A percentile compares a stretch with the other conserved stretches of the same genome.
Conservation (phyloP, 2,329 filamentous ascomycete genomes). For the Fusarium sp. region DNA sequence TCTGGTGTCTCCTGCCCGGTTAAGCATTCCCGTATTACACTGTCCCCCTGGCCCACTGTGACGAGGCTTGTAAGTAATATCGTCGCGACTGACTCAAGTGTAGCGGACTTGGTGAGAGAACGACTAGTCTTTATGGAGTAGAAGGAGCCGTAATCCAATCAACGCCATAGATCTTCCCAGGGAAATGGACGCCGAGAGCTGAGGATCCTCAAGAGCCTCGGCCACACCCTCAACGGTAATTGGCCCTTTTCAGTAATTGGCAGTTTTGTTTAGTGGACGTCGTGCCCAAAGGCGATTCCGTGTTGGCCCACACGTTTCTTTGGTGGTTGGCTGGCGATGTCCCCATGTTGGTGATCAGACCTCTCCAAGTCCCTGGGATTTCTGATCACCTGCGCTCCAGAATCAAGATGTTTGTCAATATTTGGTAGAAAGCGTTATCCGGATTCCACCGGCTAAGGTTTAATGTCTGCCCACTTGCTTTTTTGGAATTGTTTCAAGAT, state of each 20-base stretch:
- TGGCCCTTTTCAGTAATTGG: constrained; percentile 11
- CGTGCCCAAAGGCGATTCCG: background rate
- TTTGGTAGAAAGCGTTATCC: background rate
- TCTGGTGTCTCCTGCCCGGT: background rate
- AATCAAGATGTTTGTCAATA: background rate
- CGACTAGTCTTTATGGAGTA: background rate
- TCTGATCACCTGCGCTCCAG: background rate
- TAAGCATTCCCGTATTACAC: constrained; percentile 12
- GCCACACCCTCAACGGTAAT: constrained; percentile 4
- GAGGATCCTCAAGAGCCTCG: constrained; percentile 1
- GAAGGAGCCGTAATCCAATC: constrained; percentile 7
- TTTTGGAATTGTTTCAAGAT: background rate
- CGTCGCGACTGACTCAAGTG: constrained; percentile 32
- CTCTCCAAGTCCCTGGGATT: background rate
- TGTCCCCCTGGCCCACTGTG: background rate
- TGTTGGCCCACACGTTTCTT: constrained; percentile 1
- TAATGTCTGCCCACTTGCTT: background rate
- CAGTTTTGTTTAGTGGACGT: background rate
- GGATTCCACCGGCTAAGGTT: background rate
- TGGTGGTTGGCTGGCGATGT: background rate
- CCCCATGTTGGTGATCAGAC: constrained; percentile 19
- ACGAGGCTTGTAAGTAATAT: constrained; percentile 10
- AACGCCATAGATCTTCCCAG: constrained; percentile 19
- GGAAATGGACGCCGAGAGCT: background rate
- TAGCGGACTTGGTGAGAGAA: background rate